A percentile compares a stretch with the other conserved stretches of the same genome.
phyloP scores from a whole-genome alignment of 345 rosid genomes.

The Conringia planisiliqua region DNA sequence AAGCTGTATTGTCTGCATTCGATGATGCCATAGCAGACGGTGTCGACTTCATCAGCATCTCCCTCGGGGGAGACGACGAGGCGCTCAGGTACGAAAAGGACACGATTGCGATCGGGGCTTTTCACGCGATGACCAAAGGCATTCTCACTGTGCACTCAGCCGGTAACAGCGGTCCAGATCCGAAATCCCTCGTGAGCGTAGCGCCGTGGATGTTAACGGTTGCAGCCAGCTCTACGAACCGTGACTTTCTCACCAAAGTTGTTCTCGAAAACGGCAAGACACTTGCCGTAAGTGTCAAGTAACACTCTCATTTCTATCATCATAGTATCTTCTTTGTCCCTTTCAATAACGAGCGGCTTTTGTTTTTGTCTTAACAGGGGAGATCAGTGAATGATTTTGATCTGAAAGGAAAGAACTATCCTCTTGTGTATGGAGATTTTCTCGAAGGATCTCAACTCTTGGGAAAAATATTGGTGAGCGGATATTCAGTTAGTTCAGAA shows the following conservation, averaged over 20 bases:
- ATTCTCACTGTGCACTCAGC: constrained; percentile 44
- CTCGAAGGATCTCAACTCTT: not conserved
- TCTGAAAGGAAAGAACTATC: constrained; percentile 26
- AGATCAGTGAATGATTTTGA: constrained; percentile 34
- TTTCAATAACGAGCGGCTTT: not conserved
- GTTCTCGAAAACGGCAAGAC: constrained; percentile 41
- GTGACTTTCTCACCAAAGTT: constrained; percentile 30
- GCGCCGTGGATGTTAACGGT: constrained; percentile 54
- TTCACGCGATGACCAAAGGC: constrained; percentile 53
- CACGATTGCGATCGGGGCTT: constrained; percentile 40
- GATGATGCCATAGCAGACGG: constrained; percentile 72
- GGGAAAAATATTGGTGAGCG: constrained; percentile 29
- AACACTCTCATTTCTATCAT: not conserved
- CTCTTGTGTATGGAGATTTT: constrained; percentile 3
- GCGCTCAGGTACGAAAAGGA: not conserved
- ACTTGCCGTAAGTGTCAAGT: constrained; percentile 35
- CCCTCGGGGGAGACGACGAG: not conserved
- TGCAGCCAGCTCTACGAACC: constrained; percentile 51
- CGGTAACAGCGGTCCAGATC: constrained; percentile 24
- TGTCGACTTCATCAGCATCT: constrained; percentile 45
- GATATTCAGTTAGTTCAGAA: not conserved
- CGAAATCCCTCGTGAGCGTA: not conserved
- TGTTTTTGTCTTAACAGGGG: constrained; percentile 29
- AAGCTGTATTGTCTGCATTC: constrained; percentile 38
- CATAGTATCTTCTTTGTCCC: not conserved